These are phyloP conservation scores for Aspergillus fructus DNA, from an alignment of 2,329 filamentous ascomycete species.

Conservation along the genomic window DNA sequence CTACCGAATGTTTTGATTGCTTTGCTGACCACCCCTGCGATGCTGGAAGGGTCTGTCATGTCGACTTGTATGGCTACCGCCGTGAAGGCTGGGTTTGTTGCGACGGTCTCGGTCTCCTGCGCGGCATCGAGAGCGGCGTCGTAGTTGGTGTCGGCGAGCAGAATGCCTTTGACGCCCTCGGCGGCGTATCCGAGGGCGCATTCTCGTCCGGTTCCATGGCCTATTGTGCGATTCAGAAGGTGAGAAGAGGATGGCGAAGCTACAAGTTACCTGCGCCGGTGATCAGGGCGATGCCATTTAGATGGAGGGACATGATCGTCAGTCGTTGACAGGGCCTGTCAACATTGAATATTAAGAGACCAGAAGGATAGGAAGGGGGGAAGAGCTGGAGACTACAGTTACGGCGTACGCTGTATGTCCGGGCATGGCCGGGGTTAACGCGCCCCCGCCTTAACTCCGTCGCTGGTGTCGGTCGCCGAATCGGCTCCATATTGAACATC, in stretches of 20 bases:
- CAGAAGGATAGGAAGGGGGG: too few relatives aligned
- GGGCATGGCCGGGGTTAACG: too few relatives aligned
- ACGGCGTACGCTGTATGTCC: too few relatives aligned
- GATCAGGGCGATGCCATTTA: slow-evolving; percentile 13
- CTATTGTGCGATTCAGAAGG: neutral
- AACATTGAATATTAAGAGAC: too few relatives aligned
- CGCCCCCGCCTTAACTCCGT: too few relatives aligned
- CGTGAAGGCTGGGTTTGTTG: slow-evolving; percentile 24
- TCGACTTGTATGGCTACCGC: slow-evolving; percentile 26
- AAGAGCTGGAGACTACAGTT: too few relatives aligned
- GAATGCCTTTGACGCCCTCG: slow-evolving; percentile 20
- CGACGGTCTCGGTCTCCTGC: slow-evolving; percentile 24
- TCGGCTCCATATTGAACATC: too few relatives aligned
- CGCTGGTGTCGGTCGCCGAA: too few relatives aligned
- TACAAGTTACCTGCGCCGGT: slow-evolving; percentile 12
- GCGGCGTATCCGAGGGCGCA: slow-evolving; percentile 19
- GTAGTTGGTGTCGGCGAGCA: slow-evolving; percentile 27
- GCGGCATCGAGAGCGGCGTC: slow-evolving; percentile 17
- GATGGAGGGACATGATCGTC: slow-evolving; percentile 3
- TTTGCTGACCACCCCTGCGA: slow-evolving; percentile 25
- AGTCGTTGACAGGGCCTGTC: too few relatives aligned
- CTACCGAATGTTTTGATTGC: slow-evolving; percentile 21
- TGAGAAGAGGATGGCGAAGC: neutral
- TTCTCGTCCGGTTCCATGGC: slow-evolving; percentile 13
- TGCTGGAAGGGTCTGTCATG: slow-evolving; percentile 17